Percentiles rank a stretch among this genome's conserved stretches.
Evolutionary conservation across 2,329 filamentous ascomycete genomes (phyloP).

Genomic region (Talaromyces sp.): DNA sequence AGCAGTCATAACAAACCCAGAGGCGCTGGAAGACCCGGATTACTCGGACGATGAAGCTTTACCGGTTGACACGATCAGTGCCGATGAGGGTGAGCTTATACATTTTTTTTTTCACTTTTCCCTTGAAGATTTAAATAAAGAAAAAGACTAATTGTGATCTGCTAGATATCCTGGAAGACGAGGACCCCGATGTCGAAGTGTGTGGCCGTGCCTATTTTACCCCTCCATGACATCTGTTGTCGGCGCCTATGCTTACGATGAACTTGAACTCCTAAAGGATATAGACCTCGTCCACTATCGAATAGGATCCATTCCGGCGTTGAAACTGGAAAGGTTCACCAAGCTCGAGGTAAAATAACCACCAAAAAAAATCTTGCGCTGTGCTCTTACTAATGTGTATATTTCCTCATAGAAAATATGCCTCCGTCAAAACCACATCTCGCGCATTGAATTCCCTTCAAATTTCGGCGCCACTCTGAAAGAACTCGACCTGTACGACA

Average conservation of each 20-base stretch:
- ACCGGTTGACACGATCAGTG: slow-evolving; percentile 68
- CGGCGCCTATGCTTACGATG: background rate
- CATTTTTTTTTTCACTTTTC: background rate
- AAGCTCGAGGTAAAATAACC: slow-evolving; percentile 53
- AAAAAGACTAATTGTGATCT: background rate
- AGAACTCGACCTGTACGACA: slow-evolving; percentile 95
- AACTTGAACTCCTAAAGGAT: slow-evolving; percentile 51
- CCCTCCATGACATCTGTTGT: background rate
- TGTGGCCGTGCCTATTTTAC: slow-evolving; percentile 8
- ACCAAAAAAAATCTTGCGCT: background rate
- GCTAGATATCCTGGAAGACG: slow-evolving; percentile 56
- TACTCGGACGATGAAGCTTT: slow-evolving; percentile 69
- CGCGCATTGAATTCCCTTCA: slow-evolving; percentile 70
- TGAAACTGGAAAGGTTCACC: slow-evolving; percentile 79
- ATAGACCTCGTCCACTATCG: slow-evolving; percentile 89
- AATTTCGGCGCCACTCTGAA: slow-evolving; percentile 62
- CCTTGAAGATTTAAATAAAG: background rate
- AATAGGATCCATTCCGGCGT: slow-evolving; percentile 68
- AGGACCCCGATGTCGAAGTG: slow-evolving; percentile 52
- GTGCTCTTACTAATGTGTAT: background rate
- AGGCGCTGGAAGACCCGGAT: slow-evolving; percentile 78
- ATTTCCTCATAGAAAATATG: slow-evolving; percentile 59
- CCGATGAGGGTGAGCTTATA: slow-evolving; percentile 65
- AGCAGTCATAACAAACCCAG: slow-evolving; percentile 67
- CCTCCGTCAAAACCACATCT: slow-evolving; percentile 87